Conservation (phyloP, 2,329 filamentous ascomycete species). For the Neophaeococcomyces mojaviensis region DNA sequence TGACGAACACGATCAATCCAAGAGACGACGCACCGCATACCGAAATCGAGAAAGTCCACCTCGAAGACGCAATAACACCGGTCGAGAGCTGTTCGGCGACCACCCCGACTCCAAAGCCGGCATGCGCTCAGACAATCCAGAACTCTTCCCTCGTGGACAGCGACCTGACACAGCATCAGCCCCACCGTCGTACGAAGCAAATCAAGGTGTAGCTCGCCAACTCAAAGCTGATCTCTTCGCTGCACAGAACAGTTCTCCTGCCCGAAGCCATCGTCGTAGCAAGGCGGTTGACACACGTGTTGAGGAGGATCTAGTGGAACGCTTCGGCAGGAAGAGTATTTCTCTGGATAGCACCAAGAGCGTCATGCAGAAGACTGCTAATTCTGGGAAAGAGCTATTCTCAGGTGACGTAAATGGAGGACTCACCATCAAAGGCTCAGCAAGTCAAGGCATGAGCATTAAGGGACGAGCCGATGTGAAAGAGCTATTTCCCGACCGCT, state of each 20-base stretch:
- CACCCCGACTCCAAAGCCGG: slow-evolving; percentile 33
- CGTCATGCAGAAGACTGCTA: slow-evolving; percentile 19
- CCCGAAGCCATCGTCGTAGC: slow-evolving; percentile 39
- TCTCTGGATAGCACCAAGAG: slow-evolving; percentile 22
- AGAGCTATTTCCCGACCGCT: slow-evolving; percentile 63
- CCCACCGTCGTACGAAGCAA: slow-evolving; percentile 17
- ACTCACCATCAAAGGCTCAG: slow-evolving; percentile 26
- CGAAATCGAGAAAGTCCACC: slow-evolving; percentile 35
- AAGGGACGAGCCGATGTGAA: slow-evolving; percentile 61
- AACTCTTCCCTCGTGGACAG: slow-evolving; percentile 20
- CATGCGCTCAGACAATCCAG: slow-evolving; percentile 5
- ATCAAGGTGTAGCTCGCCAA: slow-evolving; percentile 27
- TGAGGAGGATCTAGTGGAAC: slow-evolving; percentile 41
- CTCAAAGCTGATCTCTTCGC: slow-evolving; percentile 55
- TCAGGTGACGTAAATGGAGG: slow-evolving; percentile 37
- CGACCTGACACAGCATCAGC: slow-evolving; percentile 35
- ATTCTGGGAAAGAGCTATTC: slow-evolving; percentile 33
- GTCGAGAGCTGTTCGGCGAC: slow-evolving; percentile 44
- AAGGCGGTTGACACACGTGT: slow-evolving; percentile 49
- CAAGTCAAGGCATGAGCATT: slow-evolving; percentile 51
- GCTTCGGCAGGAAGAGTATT: slow-evolving; percentile 22
- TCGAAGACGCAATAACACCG: slow-evolving; percentile 25
- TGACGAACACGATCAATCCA: slow-evolving; percentile 27
- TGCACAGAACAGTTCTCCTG: slow-evolving; percentile 30
- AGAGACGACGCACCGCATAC: slow-evolving; percentile 33